Evolutionary conservation across 2,329 filamentous ascomycete genomes (phyloP), one percentile per base, ranked within the genome.

Genomic region (Monosporascus sp.): DNA sequence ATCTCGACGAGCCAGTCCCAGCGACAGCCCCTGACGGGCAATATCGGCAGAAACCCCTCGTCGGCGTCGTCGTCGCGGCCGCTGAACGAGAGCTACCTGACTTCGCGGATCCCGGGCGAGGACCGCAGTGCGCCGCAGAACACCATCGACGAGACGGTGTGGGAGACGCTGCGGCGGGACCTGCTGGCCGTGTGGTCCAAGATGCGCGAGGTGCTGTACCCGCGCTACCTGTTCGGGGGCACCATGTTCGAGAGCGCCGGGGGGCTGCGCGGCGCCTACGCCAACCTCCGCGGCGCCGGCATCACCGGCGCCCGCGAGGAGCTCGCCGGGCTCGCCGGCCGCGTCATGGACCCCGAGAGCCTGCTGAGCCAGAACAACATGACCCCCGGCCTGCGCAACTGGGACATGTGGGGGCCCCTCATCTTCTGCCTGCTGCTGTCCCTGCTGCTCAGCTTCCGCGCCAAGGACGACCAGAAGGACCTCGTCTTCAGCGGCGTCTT

Each of bases 351-450:
- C 68, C 72, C 82, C n/a, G 84, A 87, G 68, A 70, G 75, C 40
- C 68, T 87, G 60, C 73, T 86, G 40, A 73, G 65, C 54, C 79
- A 82, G 68, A 84, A 80, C 61, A 82, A 82, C 67, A 95, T 97
- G 90, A 93, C 87, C 60, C 89, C 95, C 50, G 92, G 92, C 1
- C 74, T 97, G 66, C 79, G 93, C 57, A 92, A 99, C 74, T 99
- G 94, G 94, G 94, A 99, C 78, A 81, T 99, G 50, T 99, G 94
- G 94, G 94, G 94, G 0, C 94, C 94, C 37, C 77, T 99, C 53
- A 85, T 99, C 60, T 99, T 99, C 76, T 97, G 93, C 65, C 75
- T 99, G 60, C 76, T 96, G 54, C 77, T 99, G 54, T 93, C 90
- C 61, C 80, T 96, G 71, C 84, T 99, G 63, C 78, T 99, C 54